Base-by-base conservation (phyloP, 768 basidiomycete genomes). In the Termitomyces eurrhizus region DNA sequence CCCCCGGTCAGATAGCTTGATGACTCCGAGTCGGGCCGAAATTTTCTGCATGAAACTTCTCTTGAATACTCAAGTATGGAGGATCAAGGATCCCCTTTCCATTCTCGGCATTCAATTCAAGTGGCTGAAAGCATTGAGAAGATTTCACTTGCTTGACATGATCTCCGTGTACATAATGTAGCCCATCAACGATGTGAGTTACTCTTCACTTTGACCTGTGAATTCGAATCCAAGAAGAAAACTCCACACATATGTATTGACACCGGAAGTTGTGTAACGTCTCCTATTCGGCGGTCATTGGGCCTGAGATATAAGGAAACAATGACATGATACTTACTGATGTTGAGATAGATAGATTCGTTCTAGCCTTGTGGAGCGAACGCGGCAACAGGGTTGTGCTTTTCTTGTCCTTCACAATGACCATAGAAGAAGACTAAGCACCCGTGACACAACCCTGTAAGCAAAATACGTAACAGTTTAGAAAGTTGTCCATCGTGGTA, bases 21-120 rank as follows among this genome's bases (percentile, higher is more conserved):
- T 9, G 16, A 53, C 52, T 41, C 52, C 52, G 52, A 53, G 8
- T 54, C 53, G 53, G 53, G 39, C 53, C 39, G 53, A 32, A 54
- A 18, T 29, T 53, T 41, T 29, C 24, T 29, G 33, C 33, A 13
- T 35, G 50, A 52, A 21, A 26, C 36, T 37, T 37, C 33, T 51
- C 49, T 33, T 16, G 33, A 51, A 33, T 33, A 18, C 49, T 7
- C 14, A 36, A 24, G 29, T 36, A 52, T 6, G 21, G 2, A 36
- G 50, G 42, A 32, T 46, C 49, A 33, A 33, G 51, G 13, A 52
- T 48, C 6, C 24, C 13, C 24, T 18, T 33, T 32, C 39, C 53
- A 54, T 54, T 54, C 11, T 26, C 53, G 53, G 53, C 39, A 42
- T 42, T 32, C 39, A 42, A 41, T 54, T 54, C 39, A 54, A 12